A percentile compares a stretch with the other conserved stretches of the same genome.
Evolutionary conservation across 2,329 filamentous ascomycete genomes (phyloP).

Genomic region (Penicillium sp.): DNA sequence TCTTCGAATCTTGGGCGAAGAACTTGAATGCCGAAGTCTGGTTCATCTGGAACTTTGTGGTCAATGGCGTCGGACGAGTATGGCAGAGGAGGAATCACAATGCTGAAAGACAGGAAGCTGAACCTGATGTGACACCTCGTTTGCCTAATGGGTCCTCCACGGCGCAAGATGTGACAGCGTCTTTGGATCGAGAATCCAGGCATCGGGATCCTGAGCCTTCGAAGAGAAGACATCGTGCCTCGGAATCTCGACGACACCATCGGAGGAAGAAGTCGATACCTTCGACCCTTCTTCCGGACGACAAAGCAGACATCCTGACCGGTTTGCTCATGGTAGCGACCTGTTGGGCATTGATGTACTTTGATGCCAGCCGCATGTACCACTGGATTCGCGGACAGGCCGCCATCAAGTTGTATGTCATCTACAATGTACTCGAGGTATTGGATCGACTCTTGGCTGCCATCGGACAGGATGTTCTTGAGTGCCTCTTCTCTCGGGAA

Average conservation of each 20-base stretch:
- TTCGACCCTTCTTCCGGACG: conserved; percentile 78
- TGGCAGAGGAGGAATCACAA: conserved; percentile 61
- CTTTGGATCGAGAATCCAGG: conserved; percentile 26
- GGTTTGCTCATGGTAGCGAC: conserved; percentile 85
- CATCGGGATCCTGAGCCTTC: conserved; percentile 19
- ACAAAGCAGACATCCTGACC: conserved; percentile 94
- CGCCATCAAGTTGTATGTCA: conserved; percentile 97
- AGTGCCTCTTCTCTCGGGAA: conserved; percentile 92
- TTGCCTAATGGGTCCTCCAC: conserved; percentile 16
- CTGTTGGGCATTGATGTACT: conserved; percentile 79
- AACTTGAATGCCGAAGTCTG: conserved; percentile 70
- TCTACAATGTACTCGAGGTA: conserved; percentile 93
- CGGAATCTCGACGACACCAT: conserved; percentile 53
- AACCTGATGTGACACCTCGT: conserved; percentile 23
- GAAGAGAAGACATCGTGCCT: conserved; percentile 31
- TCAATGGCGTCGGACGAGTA: conserved; percentile 74
- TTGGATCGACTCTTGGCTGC: conserved; percentile 87
- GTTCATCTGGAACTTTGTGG: conserved; percentile 75
- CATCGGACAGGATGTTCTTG: conserved; percentile 91
- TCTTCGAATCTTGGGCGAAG: conserved; percentile 76
- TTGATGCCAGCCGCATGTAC: conserved; percentile 97
- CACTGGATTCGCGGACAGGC: conserved; percentile 95
- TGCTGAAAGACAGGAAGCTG: conserved; percentile 20
- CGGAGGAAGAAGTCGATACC: conserved; percentile 80
- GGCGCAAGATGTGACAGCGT: conserved; percentile 13